Evolutionary conservation across 2,329 filamentous ascomycete species (phyloP), one percentile per base, ranked within the genome.

Genomic region (Cercospora sp.): DNA sequence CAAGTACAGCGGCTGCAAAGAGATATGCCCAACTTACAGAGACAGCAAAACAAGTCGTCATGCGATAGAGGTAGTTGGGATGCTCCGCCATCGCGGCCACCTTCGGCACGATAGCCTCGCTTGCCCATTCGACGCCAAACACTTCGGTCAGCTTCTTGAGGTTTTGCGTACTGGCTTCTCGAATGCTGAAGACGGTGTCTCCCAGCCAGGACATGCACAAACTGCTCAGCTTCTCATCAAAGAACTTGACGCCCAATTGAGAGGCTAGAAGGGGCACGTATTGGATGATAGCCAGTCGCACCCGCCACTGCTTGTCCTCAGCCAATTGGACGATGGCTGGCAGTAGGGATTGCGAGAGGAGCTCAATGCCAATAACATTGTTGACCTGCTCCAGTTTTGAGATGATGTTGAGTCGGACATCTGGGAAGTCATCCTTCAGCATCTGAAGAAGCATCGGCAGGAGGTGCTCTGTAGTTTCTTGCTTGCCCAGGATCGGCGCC

Each of bases 1-100:
- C 16, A 26, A 8, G 13, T 32, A 18, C 9, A 51, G 18, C 18
- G 1, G 8, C 16, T 16, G 45, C 18, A 13, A 12, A 37, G 8
- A n/a, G 51, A 3, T 7, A 30, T 9, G 7, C 7, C 16, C 16
- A 16, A 87, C 92, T 85, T 87, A 99, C 95, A 75, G 93, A 94
- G 74, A 99, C 96, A 70, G 95, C 95, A 80, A 99, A 99, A 84
- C 94, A 98, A n/a, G 95, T 99, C 9, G 95, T 99, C 95, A 99
- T 99, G 80, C 95, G 89, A 87, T 99, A 99, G 63, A 99, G 90
- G 80, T 99, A 99, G 84, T 99, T 99, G 70, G 94, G 93, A 80
- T 99, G 95, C 78, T 93, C 92, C 69, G 95, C 95, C 95, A 99
- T 98, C 43, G 91, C 92, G 87, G 97, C 95, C 72, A 99, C 95